These are phyloP conservation scores for Dichotomocladium elegans DNA, from an alignment of 371 early-diverging fungal genomes.

Conservation along the genomic window DNA sequence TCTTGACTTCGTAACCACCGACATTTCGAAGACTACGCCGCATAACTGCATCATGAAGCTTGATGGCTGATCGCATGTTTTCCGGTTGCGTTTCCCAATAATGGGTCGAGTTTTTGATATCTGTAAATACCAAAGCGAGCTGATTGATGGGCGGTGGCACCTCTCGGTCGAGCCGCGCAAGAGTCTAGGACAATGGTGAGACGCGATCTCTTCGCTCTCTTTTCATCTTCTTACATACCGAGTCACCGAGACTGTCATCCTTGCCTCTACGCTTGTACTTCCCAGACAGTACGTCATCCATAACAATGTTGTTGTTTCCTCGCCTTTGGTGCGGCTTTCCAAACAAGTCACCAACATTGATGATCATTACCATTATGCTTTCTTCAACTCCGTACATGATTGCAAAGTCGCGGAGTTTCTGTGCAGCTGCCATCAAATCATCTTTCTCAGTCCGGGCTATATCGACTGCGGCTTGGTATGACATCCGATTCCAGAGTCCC, in stretches of 20 bases:
- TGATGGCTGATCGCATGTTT: conserved; percentile 88
- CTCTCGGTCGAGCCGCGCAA: conserved; percentile 72
- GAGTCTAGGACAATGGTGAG: conserved; percentile 22
- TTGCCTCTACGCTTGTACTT: conserved; percentile 43
- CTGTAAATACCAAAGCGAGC: conserved; percentile 91
- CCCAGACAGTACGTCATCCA: conserved; percentile 19
- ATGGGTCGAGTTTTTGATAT: conserved; percentile 91
- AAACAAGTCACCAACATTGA: conserved; percentile 76
- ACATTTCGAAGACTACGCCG: conserved; percentile 75
- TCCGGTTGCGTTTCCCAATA: conserved; percentile 89
- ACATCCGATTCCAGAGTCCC: conserved; percentile 80
- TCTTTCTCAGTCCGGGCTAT: conserved; percentile 74
- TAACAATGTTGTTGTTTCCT: not conserved
- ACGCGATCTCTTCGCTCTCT: too few species aligned
- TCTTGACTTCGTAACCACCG: conserved; percentile 97
- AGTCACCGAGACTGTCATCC: conserved; percentile 51
- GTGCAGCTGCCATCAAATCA: conserved; percentile 74
- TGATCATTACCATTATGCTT: conserved; percentile 81
- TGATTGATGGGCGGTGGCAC: conserved; percentile 84
- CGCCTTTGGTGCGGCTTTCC: conserved; percentile 28
- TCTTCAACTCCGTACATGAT: conserved; percentile 77
- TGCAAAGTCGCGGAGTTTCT: conserved; percentile 84
- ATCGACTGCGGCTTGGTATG: conserved; percentile 80
- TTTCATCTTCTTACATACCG: conserved; percentile 18
- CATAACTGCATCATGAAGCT: conserved; percentile 87